Evolutionary conservation across 148 eudicot genomes (phyloP), one percentile per base, ranked within the genome.

Genomic region (Rhododendron kiyosumense): DNA sequence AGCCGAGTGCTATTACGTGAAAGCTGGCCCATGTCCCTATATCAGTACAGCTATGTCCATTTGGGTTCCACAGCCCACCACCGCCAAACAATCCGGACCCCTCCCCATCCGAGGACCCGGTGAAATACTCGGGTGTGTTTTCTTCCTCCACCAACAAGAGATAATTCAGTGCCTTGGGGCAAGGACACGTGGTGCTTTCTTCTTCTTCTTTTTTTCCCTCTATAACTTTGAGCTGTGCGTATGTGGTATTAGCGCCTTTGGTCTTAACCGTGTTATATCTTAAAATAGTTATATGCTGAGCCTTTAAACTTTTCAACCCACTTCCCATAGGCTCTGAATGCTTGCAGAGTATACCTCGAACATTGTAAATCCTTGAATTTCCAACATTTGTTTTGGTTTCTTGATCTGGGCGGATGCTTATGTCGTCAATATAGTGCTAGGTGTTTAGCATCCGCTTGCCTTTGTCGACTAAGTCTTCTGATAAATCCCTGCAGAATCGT

Each of bases 151-250:
- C 38, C 0, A 36, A 36, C 38, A 3, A 36, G 38, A 36, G 38
- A 36, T 36, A 3, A 36, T 36, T 36, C 4, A 36, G 38, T 36
- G 38, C 38, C 5, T 0, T 36, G 38, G 38, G 38, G 38, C 38
- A 36, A 36, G 38, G 38, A 36, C 38, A 36, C 38, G 5, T 36
- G 38, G 38, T 36, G 38, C 38, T n/a, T n/a, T n/a, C n/a, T n/a
- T n/a, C 5, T 3, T 36, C 0, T 36, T 36, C 0, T 36, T 3
- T 36, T 36, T 3, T 3, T 3, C 1, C 5, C 38, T 5, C 0
- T 36, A 4, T 38, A 38, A 38, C 41, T 38, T 38, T 5, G 41
- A 38, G 41, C 0, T 38, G 41, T 38, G 41, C 6, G 41, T 5
- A 38, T 5, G 41, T 38, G 5, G 41, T 38, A 38, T 38, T 5